A percentile compares a stretch with the other conserved stretches of the same genome.
These are phyloP conservation scores for Rosa rugosa DNA, from an alignment of 306 rosid species.

Conservation along the genomic window DNA sequence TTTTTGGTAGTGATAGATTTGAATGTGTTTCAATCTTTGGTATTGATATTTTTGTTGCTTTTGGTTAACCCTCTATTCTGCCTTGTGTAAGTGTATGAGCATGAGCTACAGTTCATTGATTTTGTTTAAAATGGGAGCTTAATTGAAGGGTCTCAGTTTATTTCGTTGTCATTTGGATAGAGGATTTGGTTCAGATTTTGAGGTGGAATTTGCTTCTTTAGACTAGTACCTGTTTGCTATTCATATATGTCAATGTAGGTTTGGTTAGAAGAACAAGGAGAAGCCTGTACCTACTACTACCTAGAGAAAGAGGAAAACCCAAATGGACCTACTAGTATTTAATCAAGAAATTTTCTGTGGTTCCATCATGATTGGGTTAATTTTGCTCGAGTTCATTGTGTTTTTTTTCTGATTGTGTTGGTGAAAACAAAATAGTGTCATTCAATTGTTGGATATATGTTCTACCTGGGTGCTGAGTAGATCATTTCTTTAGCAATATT, in stretches of 20 bases:
- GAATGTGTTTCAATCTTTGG: neutral
- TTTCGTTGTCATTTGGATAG: neutral
- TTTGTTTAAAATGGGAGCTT: neutral
- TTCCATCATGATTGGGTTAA: neutral
- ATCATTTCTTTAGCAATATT: neutral
- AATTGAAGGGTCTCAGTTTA: neutral
- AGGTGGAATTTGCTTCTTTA: neutral
- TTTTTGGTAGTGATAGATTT: neutral
- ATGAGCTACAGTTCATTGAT: neutral
- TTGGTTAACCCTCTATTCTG: neutral
- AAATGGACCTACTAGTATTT: neutral
- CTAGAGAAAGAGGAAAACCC: too few relatives aligned
- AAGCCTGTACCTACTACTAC: neutral
- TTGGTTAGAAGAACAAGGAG: neutral
- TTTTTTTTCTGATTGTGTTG: neutral
- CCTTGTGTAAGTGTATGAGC: neutral
- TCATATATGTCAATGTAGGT: too few relatives aligned
- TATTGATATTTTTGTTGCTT: neutral
- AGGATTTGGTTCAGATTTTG: neutral
- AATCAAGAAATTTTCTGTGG: neutral
- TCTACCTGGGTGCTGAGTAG: neutral
- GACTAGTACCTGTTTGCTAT: neutral
- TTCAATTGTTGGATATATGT: neutral
- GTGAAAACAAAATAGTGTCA: neutral
- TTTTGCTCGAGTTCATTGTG: too few relatives aligned